Evolutionary conservation across 768 basidiomycete genomes (phyloP).

Genomic region (Butyriboletus loyo): DNA sequence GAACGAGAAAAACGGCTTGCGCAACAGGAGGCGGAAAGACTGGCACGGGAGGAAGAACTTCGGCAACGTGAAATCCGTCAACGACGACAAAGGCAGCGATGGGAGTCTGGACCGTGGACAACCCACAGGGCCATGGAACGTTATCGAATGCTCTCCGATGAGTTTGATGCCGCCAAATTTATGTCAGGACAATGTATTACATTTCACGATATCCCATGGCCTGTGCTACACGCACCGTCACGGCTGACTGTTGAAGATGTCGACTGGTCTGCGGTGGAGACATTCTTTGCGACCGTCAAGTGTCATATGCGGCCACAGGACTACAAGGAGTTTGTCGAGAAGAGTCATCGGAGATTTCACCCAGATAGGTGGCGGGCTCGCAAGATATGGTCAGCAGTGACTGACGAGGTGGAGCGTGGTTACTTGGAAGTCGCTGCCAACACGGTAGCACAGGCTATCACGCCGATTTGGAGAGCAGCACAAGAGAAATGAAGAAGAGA

Average conservation of each 20-base stretch:
- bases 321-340: constrained; percentile 63
- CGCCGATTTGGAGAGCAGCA: constrained; percentile 59
- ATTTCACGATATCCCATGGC: constrained; percentile 73
- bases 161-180: constrained; percentile 64
- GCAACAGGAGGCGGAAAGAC: constrained; percentile 29
- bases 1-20: constrained; percentile 23
- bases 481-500: constrained; percentile 26
- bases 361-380: constrained; percentile 77
- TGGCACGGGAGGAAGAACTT: constrained; percentile 33
- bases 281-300: constrained; percentile 59
- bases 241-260: constrained; percentile 60
- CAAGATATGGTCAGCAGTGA: constrained; percentile 55
- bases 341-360: constrained; percentile 72
- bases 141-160: constrained; percentile 56
- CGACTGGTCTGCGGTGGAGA: constrained; percentile 67
- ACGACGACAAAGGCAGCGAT: constrained; percentile 50
- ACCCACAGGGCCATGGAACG: constrained; percentile 64
- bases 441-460: constrained; percentile 71
- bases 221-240: constrained; percentile 55
- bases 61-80: constrained; percentile 40
- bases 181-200: constrained; percentile 48
- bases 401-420: constrained; percentile 54
- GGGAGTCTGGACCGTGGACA: constrained; percentile 64
- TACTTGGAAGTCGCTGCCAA: constrained; percentile 69
- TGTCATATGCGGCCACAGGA: constrained; percentile 55